A percentile compares a stretch with the other conserved stretches of the same genome.
phyloP scores from a whole-genome alignment of 73 alveolate species.

The Tetrahymena malaccensis region DNA sequence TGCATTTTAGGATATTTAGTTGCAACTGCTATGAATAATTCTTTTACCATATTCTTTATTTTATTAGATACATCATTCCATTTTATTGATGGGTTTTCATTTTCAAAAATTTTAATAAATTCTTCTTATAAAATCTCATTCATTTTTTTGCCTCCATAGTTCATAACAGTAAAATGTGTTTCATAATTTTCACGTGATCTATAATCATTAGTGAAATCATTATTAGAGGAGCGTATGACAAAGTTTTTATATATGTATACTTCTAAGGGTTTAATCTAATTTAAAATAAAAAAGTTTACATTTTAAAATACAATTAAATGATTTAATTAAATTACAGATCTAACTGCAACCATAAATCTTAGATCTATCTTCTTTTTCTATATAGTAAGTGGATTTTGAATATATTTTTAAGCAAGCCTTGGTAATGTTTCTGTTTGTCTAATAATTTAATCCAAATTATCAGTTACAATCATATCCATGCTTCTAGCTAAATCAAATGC shows the following conservation, averaged over 20 bases:
- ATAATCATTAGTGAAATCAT: slow-evolving; percentile 49
- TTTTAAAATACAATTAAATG: background rate
- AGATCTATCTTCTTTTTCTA: slow-evolving; percentile 79
- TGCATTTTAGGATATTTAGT: slow-evolving; percentile 18
- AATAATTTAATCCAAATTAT: slow-evolving; percentile 71
- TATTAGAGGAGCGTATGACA: slow-evolving; percentile 83
- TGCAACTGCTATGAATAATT: slow-evolving; percentile 12
- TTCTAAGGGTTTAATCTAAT: slow-evolving; percentile 75
- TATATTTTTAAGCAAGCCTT: slow-evolving; percentile 80
- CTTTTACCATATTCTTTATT: slow-evolving; percentile 4
- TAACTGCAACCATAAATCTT: slow-evolving; percentile 76
- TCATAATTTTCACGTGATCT: slow-evolving; percentile 71
- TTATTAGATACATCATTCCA: background rate
- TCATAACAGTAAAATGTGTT: slow-evolving; percentile 93
- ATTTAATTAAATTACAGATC: background rate
- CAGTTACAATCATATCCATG: slow-evolving; percentile 86
- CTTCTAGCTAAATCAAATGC: slow-evolving; percentile 90
- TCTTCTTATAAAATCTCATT: background rate
- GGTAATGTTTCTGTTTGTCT: slow-evolving; percentile 93
- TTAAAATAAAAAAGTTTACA: background rate
- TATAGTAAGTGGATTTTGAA: slow-evolving; percentile 59
- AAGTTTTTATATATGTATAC: slow-evolving; percentile 73
- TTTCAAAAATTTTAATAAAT: background rate
- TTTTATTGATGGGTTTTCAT: background rate
- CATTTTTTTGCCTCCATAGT: slow-evolving; percentile 57